phyloP scores from a whole-genome alignment of 2,329 filamentous ascomycete species.

The Cercospora canescens region DNA sequence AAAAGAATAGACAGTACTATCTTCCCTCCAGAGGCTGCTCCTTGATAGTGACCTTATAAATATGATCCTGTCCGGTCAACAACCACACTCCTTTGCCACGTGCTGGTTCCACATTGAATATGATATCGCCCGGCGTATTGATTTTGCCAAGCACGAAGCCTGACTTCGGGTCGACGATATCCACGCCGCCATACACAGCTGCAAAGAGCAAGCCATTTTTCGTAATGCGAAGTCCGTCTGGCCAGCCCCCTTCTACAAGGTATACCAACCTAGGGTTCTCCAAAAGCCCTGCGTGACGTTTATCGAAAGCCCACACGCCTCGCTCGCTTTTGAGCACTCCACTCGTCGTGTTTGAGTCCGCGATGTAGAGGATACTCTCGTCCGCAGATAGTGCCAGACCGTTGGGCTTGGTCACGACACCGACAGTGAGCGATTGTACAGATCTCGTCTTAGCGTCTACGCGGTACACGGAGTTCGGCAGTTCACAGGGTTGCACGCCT shows the following conservation, averaged over 20 bases:
- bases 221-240: slow-evolving; percentile 24
- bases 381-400: slow-evolving; percentile 29
- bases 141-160: slow-evolving; percentile 55
- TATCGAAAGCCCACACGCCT: slow-evolving; percentile 37
- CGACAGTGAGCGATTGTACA: slow-evolving; percentile 54
- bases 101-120: slow-evolving; percentile 27
- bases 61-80: slow-evolving; percentile 23
- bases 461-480: slow-evolving; percentile 61
- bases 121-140: slow-evolving; percentile 32
- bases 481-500: slow-evolving; percentile 55
- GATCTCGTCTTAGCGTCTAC: slow-evolving; percentile 52
- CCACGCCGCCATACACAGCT: slow-evolving; percentile 22
- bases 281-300: slow-evolving; percentile 16
- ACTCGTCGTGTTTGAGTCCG: slow-evolving; percentile 26
- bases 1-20: not conserved
- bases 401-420: slow-evolving; percentile 38
- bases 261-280: slow-evolving; percentile 36
- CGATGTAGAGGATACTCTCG: slow-evolving; percentile 29
- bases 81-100: slow-evolving; percentile 22
- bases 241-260: slow-evolving; percentile 40
- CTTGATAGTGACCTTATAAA: slow-evolving; percentile 27
- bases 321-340: slow-evolving; percentile 37
- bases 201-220: slow-evolving; percentile 20
- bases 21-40: slow-evolving; percentile 7
- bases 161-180: slow-evolving; percentile 27